Evolutionary conservation across 2,329 filamentous ascomycete species (phyloP).

Genomic region (Phaeosphaeria sp.): DNA sequence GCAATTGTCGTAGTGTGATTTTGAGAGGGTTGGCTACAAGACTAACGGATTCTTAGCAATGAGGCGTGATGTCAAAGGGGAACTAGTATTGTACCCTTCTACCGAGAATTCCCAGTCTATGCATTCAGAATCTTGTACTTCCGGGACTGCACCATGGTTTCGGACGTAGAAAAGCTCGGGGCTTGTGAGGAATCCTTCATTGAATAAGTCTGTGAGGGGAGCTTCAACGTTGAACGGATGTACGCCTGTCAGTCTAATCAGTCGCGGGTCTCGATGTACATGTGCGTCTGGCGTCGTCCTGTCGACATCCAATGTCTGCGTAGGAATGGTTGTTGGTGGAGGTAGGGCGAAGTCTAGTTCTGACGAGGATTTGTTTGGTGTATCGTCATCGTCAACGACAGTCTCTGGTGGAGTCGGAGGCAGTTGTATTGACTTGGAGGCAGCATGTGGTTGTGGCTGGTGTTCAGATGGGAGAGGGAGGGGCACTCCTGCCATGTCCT

Average conservation of each 20-base stretch:
- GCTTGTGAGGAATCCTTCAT: constrained; percentile 84
- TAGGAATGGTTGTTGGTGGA: constrained; percentile 64
- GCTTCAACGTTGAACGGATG: constrained; percentile 93
- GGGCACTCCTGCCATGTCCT: constrained; percentile 18
- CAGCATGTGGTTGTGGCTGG: constrained; percentile 24
- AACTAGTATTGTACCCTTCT: constrained; percentile 64
- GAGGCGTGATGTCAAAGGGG: neutral
- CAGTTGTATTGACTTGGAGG: constrained; percentile 24
- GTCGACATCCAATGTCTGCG: constrained; percentile 74
- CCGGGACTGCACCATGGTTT: constrained; percentile 85
- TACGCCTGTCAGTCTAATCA: constrained; percentile 85
- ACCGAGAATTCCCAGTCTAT: constrained; percentile 82
- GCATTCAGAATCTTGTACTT: constrained; percentile 73
- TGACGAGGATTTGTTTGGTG: constrained; percentile 21
- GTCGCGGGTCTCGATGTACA: constrained; percentile 77
- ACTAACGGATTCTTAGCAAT: constrained; percentile 37
- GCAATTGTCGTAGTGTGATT: constrained; percentile 73
- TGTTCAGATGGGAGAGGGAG: constrained; percentile 19
- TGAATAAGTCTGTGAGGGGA: constrained; percentile 77
- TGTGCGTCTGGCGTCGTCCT: constrained; percentile 83
- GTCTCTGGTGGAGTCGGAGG: constrained; percentile 47
- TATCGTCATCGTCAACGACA: constrained; percentile 38
- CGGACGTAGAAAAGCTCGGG: constrained; percentile 90
- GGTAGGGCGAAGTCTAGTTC: constrained; percentile 67
- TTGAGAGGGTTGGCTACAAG: constrained; percentile 78